phyloP scores from a whole-genome alignment of 495 filamentous ascomycete species.

The Penicillium turbatum region DNA sequence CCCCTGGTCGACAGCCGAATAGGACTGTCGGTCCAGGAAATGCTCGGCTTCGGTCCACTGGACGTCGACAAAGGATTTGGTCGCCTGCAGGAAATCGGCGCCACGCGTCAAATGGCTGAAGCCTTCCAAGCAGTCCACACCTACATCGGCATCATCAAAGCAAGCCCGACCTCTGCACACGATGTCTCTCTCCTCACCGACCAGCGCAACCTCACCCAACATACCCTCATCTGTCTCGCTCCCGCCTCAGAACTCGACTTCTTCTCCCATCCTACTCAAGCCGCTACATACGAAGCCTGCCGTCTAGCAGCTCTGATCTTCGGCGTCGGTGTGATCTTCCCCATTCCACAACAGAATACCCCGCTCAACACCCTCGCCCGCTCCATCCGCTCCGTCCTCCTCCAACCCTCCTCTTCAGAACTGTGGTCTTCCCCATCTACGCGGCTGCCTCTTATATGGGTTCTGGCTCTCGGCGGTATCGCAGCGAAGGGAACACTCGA shows the following conservation, averaged over 20 bases:
- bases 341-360: conserved; percentile 35
- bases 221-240: conserved; percentile 30
- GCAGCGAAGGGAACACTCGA: conserved; percentile 23
- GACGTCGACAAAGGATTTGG: conserved; percentile 28
- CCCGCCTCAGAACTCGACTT: conserved; percentile 19
- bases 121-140: conserved; percentile 28
- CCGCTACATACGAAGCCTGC: conserved; percentile 35
- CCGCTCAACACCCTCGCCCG: conserved; percentile 28
- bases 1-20: conserved; percentile 22
- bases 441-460: conserved; percentile 30
- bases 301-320: conserved; percentile 35
- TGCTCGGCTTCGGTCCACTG: conserved; percentile 24
- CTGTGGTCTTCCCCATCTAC: conserved; percentile 26
- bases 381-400: conserved; percentile 21
- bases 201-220: conserved; percentile 36
- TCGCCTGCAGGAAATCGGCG: conserved; percentile 26
- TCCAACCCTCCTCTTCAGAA: conserved; percentile 2
- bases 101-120: conserved; percentile 30
- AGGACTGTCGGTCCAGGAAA: conserved; percentile 21
- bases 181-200: conserved; percentile 33
- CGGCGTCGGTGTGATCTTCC: conserved; percentile 38
- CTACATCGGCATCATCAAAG: conserved; percentile 29
- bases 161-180: conserved; percentile 5
- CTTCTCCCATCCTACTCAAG: conserved; percentile 16
- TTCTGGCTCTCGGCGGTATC: conserved; percentile 36